phyloP scores from a whole-genome alignment of 257 asterid genomes.

The Solanum corneliomulleri region DNA sequence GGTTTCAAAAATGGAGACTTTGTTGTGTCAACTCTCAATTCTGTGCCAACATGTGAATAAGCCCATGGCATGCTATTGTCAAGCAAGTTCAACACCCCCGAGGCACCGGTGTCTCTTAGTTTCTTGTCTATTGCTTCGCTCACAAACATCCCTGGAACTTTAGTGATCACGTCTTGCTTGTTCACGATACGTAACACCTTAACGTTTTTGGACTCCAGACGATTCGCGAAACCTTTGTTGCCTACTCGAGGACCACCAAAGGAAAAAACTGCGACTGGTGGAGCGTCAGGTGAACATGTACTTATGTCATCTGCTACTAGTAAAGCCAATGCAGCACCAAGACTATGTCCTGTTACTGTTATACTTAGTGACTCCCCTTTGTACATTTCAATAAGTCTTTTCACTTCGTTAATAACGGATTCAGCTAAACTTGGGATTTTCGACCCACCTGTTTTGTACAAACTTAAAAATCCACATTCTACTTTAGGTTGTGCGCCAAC shows the following conservation, averaged over 20 bases:
- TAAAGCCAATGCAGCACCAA: slow-evolving; percentile 77
- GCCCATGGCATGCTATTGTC: slow-evolving; percentile 85
- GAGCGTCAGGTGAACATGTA: slow-evolving; percentile 26
- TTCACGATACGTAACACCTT: slow-evolving; percentile 66
- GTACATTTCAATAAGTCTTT: slow-evolving; percentile 48
- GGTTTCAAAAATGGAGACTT: slow-evolving; percentile 73
- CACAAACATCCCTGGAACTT: slow-evolving; percentile 82
- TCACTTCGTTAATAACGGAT: slow-evolving; percentile 52
- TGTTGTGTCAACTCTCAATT: slow-evolving; percentile 58
- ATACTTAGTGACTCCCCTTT: slow-evolving; percentile 77
- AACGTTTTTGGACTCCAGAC: slow-evolving; percentile 28
- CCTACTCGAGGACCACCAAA: slow-evolving; percentile 94
- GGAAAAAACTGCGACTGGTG: slow-evolving; percentile 70
- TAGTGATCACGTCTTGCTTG: slow-evolving; percentile 66
- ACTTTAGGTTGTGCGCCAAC: slow-evolving; percentile 32
- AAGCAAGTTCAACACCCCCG: slow-evolving; percentile 22
- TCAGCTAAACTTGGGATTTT: slow-evolving; percentile 66
- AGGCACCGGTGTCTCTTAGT: slow-evolving; percentile 24
- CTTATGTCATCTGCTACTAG: slow-evolving; percentile 65
- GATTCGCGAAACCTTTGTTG: slow-evolving; percentile 48
- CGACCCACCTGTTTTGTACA: slow-evolving; percentile 53
- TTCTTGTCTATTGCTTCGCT: slow-evolving; percentile 60
- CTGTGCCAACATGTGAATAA: slow-evolving; percentile 71
- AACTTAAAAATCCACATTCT: slow-evolving; percentile 58
- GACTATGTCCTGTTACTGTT: slow-evolving; percentile 82